A percentile compares a stretch with the other conserved stretches of the same genome.
Evolutionary conservation across 257 asterid genomes (phyloP).

Genomic region (Gardenia jasminoides): DNA sequence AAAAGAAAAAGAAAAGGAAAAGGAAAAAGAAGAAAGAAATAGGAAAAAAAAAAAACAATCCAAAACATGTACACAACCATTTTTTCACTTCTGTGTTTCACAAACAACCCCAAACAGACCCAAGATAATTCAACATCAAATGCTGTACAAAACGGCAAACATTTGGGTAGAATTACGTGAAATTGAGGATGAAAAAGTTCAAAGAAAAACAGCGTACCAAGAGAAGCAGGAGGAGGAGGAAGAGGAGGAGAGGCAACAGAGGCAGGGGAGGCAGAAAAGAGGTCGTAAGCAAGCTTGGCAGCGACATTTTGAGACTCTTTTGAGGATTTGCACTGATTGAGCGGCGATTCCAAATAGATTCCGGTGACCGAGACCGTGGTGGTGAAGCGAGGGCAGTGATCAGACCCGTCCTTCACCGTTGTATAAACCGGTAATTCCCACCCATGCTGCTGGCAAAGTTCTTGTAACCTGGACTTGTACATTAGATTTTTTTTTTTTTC

Average conservation of each 20-base stretch:
- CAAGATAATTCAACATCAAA: not conserved
- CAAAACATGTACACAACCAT: too few species aligned
- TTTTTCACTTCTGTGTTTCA: too few species aligned
- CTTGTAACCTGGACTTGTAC: conserved; percentile 65
- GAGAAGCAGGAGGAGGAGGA: not conserved
- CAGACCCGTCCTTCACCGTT: conserved; percentile 47
- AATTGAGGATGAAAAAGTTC: not conserved
- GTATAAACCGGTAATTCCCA: conserved; percentile 62
- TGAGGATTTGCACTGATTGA: conserved; percentile 33
- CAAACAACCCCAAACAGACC: too few species aligned
- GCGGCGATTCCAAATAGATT: conserved; percentile 36
- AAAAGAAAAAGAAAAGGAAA: too few species aligned
- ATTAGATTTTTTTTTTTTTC: conserved; percentile 19
- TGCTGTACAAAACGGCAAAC: not conserved
- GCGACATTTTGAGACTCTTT: conserved; percentile 67
- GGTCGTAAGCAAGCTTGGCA: conserved; percentile 46
- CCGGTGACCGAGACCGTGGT: conserved; percentile 44
- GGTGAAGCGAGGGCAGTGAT: conserved; percentile 61
- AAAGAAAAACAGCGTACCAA: too few species aligned
- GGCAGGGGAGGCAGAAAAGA: conserved; percentile 15
- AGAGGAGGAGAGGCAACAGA: not conserved
- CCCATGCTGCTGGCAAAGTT: conserved; percentile 45
- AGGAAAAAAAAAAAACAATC: too few species aligned
- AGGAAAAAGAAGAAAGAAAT: too few species aligned
- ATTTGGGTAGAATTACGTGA: too few species aligned